Base-by-base conservation (phyloP, 805 yeast genomes). In the Novakomyces olei region DNA sequence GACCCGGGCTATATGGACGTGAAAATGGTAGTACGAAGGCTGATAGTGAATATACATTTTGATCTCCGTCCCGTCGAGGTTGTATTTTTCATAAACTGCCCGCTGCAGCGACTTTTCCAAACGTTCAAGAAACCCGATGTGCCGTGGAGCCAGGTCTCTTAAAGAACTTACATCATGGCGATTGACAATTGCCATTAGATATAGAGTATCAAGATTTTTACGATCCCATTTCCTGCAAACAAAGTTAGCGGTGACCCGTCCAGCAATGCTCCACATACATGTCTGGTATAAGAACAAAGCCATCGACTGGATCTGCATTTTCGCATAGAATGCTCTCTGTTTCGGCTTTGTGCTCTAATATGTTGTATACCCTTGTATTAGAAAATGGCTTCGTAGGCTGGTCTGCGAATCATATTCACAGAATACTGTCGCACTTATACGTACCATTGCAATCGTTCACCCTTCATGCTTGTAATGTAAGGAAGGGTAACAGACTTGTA, bases 1-100 rank as follows among this genome's bases (percentile, higher is more conserved):
- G 4, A 76, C 60, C 44, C 77, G 74, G 14, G 80, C 92, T 12
- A 79, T 72, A 49, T 88, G 98, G 12, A 88, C 64, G 48, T 88
- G 98, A 58, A 88, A 74, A 46, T 88, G 96, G 47, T 88, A 88
- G 50, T 85, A 88, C 0, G 93, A 76, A 0, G 98, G 98, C 42
- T 83, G 96, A 51, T 88, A 56, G 42, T 88, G 98, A 31, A 88
- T 63, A 47, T 77, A 88, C 1, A 81, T 48, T 36, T 92, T 64
- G 41, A 88, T 49, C 42, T 71, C 65, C 46, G 74, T 73, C 1
- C 55, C 43, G 2, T 42, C 49, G 8, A 80, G 45, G 8, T 58
- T 56, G 4, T 32, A 17, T 5, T 23, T 46, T 15, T 49, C 46
- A 0, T 68, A 53, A 4, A 78, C 65, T 2, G 64, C 61, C 1